Evolutionary conservation across 2,329 filamentous ascomycete species (phyloP).

Genomic region (Diaporthe destruens): DNA sequence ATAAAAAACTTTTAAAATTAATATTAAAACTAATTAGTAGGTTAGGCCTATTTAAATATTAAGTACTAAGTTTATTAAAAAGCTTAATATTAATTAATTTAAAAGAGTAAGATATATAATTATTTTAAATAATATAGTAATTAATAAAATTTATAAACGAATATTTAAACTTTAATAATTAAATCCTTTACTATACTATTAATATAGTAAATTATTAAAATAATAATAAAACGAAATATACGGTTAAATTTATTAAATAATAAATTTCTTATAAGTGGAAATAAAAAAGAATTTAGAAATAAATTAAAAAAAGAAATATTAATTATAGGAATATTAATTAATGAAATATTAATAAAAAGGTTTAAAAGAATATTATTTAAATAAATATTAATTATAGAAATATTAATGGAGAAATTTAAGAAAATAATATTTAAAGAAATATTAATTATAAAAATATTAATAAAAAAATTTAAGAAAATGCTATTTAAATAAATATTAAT

Average conservation of each 20-base stretch:
- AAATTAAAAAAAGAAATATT: neutral
- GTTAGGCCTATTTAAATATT: neutral
- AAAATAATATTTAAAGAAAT: neutral
- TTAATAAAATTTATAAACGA: neutral
- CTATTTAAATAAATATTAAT: too few relatives aligned
- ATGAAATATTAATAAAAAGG: neutral
- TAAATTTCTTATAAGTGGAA: neutral
- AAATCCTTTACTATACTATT: neutral
- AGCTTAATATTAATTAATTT: neutral
- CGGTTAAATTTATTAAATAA: neutral
- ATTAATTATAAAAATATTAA: neutral
- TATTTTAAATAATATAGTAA: neutral
- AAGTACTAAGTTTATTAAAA: neutral
- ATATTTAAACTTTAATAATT: neutral
- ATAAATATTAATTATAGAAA: neutral
- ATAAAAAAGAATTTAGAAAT: neutral
- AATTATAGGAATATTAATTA: neutral
- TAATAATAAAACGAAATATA: too few relatives aligned
- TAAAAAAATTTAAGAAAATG: neutral
- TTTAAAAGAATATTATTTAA: neutral
- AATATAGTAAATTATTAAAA: neutral
- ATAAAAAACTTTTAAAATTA: neutral
- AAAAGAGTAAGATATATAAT: neutral
- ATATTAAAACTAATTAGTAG: neutral
- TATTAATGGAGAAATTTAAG: too few relatives aligned